Evolutionary conservation across 139 green algal genomes (phyloP), one percentile per base, ranked within the genome.

Genomic region (Coelastrella sp.): DNA sequence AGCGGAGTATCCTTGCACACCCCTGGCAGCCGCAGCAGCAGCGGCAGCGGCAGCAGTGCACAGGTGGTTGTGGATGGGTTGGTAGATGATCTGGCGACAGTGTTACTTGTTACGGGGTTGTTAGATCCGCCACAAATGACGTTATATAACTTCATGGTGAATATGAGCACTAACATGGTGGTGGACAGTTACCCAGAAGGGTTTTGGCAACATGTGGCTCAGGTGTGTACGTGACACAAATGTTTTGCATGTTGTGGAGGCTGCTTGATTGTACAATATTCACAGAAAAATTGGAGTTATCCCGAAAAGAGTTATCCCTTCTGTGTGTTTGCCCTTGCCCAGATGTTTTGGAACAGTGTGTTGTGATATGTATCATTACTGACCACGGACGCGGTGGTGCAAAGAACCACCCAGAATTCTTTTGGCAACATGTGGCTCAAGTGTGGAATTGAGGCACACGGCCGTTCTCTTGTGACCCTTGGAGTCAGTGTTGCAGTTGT

Each of bases 61-160:
- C 60, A 85, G 57, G 19, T 73, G 57, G 22, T 73, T 56, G 79
- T 85, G 5, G 79, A 85, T 73, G 57, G 79, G 0, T 64, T 85
- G 5, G 79, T 85, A 19, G 79, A 85, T 85, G 79, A 85, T 10
- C 19, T 73, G 57, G 61, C 79, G 2, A 85, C 58, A 16, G 19
- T 19, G 2, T 11, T 85, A 47, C 57, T 85, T 14, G 57, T 85
- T 13, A 73, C 57, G 19, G 58, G 58, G 57, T 64, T 85, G 79
- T 64, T 85, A 64, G 57, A 85, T 47, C 79, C 79, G 32, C 79
- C 79, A 13, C 79, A 61, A 57, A 11, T 85, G 79, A 64, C 61
- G 58, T 64, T 85, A 64, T 73, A 85, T 64, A 64, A 85, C 79
- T 73, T 85, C 57, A 85, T 85, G 79, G 79, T 85, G 17, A 85